Conservation (phyloP, 2,329 filamentous ascomycete species). For the Penicillium sp. region DNA sequence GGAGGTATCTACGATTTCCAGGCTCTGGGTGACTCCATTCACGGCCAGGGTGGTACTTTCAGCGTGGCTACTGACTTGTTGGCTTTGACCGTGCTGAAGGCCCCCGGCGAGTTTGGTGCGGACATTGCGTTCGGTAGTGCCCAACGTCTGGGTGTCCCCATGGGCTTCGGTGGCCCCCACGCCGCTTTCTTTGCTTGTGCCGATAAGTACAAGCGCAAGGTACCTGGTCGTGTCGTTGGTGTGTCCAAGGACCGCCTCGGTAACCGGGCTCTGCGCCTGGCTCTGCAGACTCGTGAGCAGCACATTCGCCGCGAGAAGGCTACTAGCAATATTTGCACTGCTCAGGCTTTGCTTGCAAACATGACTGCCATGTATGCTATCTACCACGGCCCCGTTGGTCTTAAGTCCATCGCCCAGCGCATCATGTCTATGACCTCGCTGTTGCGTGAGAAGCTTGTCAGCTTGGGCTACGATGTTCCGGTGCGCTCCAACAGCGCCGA, state of each 20-base stretch:
- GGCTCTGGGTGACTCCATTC: slow-evolving; percentile 70
- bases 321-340: slow-evolving; percentile 95
- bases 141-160: slow-evolving; percentile 86
- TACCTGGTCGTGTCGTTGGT: slow-evolving; percentile 85
- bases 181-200: slow-evolving; percentile 92
- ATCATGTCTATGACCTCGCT: slow-evolving; percentile 69
- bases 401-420: slow-evolving; percentile 79
- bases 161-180: slow-evolving; percentile 92
- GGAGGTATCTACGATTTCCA: slow-evolving; percentile 77
- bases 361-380: slow-evolving; percentile 95
- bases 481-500: slow-evolving; percentile 57
- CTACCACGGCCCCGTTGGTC: slow-evolving; percentile 83
- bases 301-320: slow-evolving; percentile 96
- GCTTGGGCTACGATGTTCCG: slow-evolving; percentile 63
- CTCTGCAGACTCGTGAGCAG: slow-evolving; percentile 90
- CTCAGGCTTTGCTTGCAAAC: slow-evolving; percentile 88
- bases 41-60: slow-evolving; percentile 74
- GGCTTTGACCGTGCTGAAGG: slow-evolving; percentile 80
- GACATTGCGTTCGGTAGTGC: slow-evolving; percentile 93
- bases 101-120: slow-evolving; percentile 90
- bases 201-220: slow-evolving; percentile 91
- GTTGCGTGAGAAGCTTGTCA: slow-evolving; percentile 63
- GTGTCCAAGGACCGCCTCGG: slow-evolving; percentile 88
- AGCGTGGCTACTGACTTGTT: slow-evolving; percentile 87
- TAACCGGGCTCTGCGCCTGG: slow-evolving; percentile 74